phyloP scores from a whole-genome alignment of 208 protist genomes.

The Wallacemonas collosoma region DNA sequence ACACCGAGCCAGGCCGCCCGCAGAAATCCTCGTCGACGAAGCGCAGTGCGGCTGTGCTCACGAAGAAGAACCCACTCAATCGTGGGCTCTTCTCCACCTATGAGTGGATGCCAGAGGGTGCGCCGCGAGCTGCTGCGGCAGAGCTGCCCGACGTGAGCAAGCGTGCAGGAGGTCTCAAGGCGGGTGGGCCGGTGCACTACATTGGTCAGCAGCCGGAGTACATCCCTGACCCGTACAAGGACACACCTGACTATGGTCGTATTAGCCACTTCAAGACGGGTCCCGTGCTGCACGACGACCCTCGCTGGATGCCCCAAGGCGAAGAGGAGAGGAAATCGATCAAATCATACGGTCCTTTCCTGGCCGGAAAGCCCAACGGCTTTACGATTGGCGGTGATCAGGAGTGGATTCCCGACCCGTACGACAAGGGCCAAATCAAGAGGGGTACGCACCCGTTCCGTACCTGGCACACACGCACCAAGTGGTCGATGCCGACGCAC shows the following conservation, averaged over 20 bases:
- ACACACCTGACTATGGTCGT: slow-evolving; percentile 72
- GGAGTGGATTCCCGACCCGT: slow-evolving; percentile 89
- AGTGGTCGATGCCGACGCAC: slow-evolving; percentile 86
- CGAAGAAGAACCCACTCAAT: slow-evolving; percentile 76
- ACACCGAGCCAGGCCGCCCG: slow-evolving; percentile 69
- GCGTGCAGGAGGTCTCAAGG: slow-evolving; percentile 60
- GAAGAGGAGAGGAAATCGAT: slow-evolving; percentile 54
- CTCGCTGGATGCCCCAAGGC: slow-evolving; percentile 84
- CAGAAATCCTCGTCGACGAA: slow-evolving; percentile 38
- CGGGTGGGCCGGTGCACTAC: slow-evolving; percentile 65
- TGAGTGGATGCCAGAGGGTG: slow-evolving; percentile 79
- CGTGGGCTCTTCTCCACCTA: slow-evolving; percentile 81
- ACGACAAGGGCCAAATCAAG: slow-evolving; percentile 62
- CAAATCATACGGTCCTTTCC: slow-evolving; percentile 66
- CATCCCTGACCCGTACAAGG: slow-evolving; percentile 79
- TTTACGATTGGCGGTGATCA: slow-evolving; percentile 63
- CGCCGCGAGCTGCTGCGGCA: background rate
- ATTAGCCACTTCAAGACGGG: slow-evolving; percentile 78
- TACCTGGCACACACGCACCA: slow-evolving; percentile 89
- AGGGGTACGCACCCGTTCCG: slow-evolving; percentile 68
- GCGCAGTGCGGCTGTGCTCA: slow-evolving; percentile 53
- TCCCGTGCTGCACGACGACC: slow-evolving; percentile 59
- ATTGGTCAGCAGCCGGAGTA: slow-evolving; percentile 78
- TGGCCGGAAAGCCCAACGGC: slow-evolving; percentile 69
- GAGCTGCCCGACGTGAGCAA: slow-evolving; percentile 20